These are phyloP conservation scores for Chamaecrista fasciculata DNA, from an alignment of 306 rosid species.

Conservation along the genomic window DNA sequence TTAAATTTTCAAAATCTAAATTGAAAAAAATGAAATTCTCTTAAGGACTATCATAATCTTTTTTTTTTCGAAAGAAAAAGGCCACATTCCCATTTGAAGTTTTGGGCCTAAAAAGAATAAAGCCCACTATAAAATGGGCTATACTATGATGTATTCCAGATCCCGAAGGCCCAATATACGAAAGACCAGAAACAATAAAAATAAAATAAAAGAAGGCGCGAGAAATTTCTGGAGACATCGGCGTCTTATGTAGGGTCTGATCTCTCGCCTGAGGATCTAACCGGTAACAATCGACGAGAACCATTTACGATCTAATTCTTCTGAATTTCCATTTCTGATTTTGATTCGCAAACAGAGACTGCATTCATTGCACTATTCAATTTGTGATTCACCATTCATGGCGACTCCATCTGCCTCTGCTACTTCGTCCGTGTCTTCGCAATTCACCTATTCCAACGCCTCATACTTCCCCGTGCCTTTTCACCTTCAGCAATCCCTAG, in stretches of 20 bases:
- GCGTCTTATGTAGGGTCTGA: not conserved
- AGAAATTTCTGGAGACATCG: conserved; percentile 2
- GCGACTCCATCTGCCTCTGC: conserved; percentile 44
- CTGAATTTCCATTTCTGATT: not conserved
- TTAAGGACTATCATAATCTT: too few relatives aligned
- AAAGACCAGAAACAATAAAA: not conserved
- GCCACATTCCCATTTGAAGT: too few relatives aligned
- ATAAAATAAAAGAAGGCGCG: not conserved
- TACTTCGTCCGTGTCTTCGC: conserved; percentile 42
- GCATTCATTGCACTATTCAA: not conserved
- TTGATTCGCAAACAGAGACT: too few relatives aligned
- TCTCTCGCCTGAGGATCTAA: not conserved
- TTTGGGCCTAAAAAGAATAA: too few relatives aligned
- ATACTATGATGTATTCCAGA: too few relatives aligned
- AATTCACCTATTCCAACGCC: conserved; percentile 53
- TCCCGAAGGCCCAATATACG: not conserved
- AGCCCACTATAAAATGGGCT: too few relatives aligned
- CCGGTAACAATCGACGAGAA: not conserved
- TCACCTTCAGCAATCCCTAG: conserved; percentile 71
- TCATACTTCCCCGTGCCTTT: conserved; percentile 78
- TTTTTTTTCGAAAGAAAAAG: too few relatives aligned
- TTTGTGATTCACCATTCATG: conserved; percentile 37
- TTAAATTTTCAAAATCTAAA: too few relatives aligned
- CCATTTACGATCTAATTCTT: not conserved
- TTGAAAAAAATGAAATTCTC: too few relatives aligned